Evolutionary conservation across 208 protist species (phyloP), one percentile per base, ranked within the genome.

Genomic region (Acanthamoeba royreba): DNA sequence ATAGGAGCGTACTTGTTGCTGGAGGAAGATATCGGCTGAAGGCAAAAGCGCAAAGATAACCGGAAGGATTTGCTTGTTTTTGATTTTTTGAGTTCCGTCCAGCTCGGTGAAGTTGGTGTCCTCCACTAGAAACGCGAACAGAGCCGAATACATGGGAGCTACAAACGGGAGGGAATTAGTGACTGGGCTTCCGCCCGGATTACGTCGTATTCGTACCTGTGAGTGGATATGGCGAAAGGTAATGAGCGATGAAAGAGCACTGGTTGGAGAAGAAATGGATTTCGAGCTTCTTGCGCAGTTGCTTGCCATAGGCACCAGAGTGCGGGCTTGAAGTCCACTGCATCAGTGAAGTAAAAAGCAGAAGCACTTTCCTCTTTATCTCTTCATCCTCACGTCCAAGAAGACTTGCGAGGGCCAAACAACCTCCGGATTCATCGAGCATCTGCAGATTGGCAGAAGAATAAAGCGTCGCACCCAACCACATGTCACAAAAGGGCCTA

Each of bases 51-150:
- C 79, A 42, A 88, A 88, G 79, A 88, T 88, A 46, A 88, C 79
- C 28, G 79, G 40, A 0, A 88, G 45, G 1, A 88, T 88, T 38
- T 88, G 79, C 45, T 88, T 88, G 79, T 88, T 88, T 46, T 88
- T 88, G 43, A 88, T 88, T n/a, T 88, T 88, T 22, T 88, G 79
- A 19, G 28, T 88, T 15, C 79, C 79, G 79, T 88, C 79, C 22
- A 88, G 79, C 33, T 88, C 79, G 49, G 79, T 88, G 49, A 88
- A 88, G 28, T 33, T 52, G 45, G 49, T 46, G 33, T 88, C 79
- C 49, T 88, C 79, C 49, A 88, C 79, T 2, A 88, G 79, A 46
- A 88, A 88, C n/a, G 79, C 79, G 22, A 88, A 88, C 79, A 88
- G 25, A 3, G 79, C 79, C 4, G 31, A 31, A 38, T 88, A 88